Evolutionary conservation across 441 rosid genomes (phyloP).

Genomic region (Euphorbia corollata): DNA sequence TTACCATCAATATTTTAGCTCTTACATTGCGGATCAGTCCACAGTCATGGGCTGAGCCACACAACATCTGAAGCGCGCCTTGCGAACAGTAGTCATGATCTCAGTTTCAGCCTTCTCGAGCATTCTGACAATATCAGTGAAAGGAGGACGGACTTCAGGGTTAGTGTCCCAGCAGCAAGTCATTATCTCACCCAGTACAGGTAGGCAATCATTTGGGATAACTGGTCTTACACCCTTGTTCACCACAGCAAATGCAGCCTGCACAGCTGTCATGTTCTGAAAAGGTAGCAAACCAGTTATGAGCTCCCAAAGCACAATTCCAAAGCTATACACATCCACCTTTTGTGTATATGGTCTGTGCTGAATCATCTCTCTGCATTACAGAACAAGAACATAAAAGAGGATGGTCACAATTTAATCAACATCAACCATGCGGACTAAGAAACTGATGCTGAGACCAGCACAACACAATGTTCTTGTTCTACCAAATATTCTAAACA

Average conservation of each 20-base stretch:
- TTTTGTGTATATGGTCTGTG: slow-evolving; percentile 93
- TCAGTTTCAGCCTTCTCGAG: slow-evolving; percentile 79
- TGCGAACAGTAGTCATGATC: slow-evolving; percentile 79
- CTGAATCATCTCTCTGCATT: slow-evolving; percentile 94
- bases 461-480: neutral
- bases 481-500: neutral
- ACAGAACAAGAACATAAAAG: slow-evolving; percentile 12
- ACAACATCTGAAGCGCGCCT: slow-evolving; percentile 98
- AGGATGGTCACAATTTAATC: neutral
- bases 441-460: neutral
- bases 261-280: slow-evolving; percentile 95
- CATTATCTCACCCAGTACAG: slow-evolving; percentile 76
- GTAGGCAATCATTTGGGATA: slow-evolving; percentile 79
- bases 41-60: slow-evolving; percentile 73
- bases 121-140: slow-evolving; percentile 70
- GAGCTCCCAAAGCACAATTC: slow-evolving; percentile 92
- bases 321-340: slow-evolving; percentile 93
- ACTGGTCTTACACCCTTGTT: slow-evolving; percentile 83
- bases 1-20: slow-evolving; percentile 22
- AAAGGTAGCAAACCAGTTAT: slow-evolving; percentile 83
- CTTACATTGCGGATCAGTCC: slow-evolving; percentile 36
- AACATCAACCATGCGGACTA: neutral
- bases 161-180: slow-evolving; percentile 88
- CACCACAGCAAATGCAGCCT: slow-evolving; percentile 98
- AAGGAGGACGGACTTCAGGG: slow-evolving; percentile 88